These are phyloP conservation scores for Entomortierella lignicola DNA, from an alignment of 192 early-diverging fungal genomes.

Conservation along the genomic window DNA sequence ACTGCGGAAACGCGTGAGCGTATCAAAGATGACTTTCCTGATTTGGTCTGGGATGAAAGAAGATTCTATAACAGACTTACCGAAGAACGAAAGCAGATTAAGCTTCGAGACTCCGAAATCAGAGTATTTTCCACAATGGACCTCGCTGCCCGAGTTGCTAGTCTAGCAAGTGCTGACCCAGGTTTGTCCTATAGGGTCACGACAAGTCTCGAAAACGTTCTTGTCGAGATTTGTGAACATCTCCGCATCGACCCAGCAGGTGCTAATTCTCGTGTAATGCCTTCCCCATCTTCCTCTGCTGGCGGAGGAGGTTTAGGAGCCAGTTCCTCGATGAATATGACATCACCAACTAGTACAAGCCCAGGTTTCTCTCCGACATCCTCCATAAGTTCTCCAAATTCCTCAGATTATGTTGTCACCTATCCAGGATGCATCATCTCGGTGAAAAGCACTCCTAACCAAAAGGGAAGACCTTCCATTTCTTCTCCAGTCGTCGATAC, in stretches of 20 bases:
- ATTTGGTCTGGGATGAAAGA: conserved; percentile 66
- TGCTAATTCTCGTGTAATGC: conserved; percentile 27
- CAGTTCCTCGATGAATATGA: conserved; percentile 30
- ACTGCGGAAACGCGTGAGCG: conserved; percentile 59
- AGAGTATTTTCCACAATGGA: conserved; percentile 57
- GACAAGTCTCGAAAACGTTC: conserved; percentile 34
- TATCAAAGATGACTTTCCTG: conserved; percentile 65
- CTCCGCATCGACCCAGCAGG: conserved; percentile 44
- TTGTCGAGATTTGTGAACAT: conserved; percentile 47
- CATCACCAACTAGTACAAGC: conserved; percentile 35
- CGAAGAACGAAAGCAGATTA: conserved; percentile 62
- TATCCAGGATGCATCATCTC: conserved; percentile 54
- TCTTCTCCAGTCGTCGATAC: conserved; percentile 37
- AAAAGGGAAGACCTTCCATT: conserved; percentile 39
- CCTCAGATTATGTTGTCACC: conserved; percentile 41
- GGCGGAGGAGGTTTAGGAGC: conserved; percentile 39
- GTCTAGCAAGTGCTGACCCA: conserved; percentile 39
- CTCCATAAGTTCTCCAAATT: conserved; percentile 20
- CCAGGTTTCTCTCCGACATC: conserved; percentile 28
- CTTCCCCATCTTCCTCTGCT: conserved; percentile 48
- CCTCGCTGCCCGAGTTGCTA: conserved; percentile 60
- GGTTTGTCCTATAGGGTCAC: conserved; percentile 37
- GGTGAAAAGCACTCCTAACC: conserved; percentile 53
- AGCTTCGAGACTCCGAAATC: conserved; percentile 54
- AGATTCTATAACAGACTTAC: conserved; percentile 68